Conservation (phyloP, 495 filamentous ascomycete species). For the Penicillium coprophilum region DNA sequence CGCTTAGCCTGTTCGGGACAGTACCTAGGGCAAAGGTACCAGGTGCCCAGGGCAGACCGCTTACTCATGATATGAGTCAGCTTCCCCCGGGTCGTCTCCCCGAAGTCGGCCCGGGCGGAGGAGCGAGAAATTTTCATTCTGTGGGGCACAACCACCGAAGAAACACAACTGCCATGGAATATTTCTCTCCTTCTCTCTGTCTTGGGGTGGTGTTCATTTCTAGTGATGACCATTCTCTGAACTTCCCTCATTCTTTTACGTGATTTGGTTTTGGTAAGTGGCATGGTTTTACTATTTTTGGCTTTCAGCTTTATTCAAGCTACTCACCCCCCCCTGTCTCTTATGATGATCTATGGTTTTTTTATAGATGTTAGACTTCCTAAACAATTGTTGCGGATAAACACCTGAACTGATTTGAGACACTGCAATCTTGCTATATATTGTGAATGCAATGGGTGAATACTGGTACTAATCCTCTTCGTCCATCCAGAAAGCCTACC, state of each 20-base stretch:
- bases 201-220: slow-evolving; percentile 11
- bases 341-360: slow-evolving; percentile 49
- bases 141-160: neutral
- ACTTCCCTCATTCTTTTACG: slow-evolving; percentile 6
- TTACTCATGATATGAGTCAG: neutral
- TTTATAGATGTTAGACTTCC: slow-evolving; percentile 55
- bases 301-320: slow-evolving; percentile 2
- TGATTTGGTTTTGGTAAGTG: slow-evolving; percentile 24
- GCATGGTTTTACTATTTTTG: neutral
- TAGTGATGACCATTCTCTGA: slow-evolving; percentile 15
- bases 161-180: slow-evolving; percentile 13
- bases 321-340: slow-evolving; percentile 16
- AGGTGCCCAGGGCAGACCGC: neutral
- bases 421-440: slow-evolving; percentile 17
- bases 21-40: neutral
- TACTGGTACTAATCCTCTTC: slow-evolving; percentile 1
- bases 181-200: slow-evolving; percentile 8
- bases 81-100: neutral
- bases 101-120: slow-evolving; percentile 3
- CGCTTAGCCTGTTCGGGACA: slow-evolving; percentile 1
- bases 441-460: slow-evolving; percentile 8
- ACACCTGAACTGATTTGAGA: slow-evolving; percentile 40
- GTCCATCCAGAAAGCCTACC: slow-evolving; percentile 18
- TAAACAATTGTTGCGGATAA: slow-evolving; percentile 47
- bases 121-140: slow-evolving; percentile 8